Evolutionary conservation across 176 grass and related monocot genomes (phyloP), one percentile per base, ranked within the genome.

Genomic region (Elymus sibiricus): DNA sequence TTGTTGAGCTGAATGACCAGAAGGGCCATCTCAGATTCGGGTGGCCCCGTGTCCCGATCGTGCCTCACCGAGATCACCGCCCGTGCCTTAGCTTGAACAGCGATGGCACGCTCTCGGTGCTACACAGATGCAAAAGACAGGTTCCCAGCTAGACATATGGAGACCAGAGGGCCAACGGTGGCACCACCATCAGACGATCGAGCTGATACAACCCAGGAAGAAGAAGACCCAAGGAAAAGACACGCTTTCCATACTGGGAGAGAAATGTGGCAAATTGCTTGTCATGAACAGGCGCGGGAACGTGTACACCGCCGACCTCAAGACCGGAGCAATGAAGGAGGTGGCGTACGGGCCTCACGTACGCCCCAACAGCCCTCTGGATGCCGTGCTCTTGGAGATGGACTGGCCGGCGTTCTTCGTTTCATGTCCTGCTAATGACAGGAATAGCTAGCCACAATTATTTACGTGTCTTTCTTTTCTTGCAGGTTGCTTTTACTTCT

Each of bases 1-100:
- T 58, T 9, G 0, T 58, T 22, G 2, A 22, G 9, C 0, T 58
- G 53, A 1, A 3, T 22, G 0, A 0, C 15, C 19, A 22, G 16
- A 2, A 8, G 0, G 7, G 0, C 53, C 0, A 56, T 22, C 6
- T 56, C 53, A 56, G 2, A 6, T 56, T 56, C 53, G 19, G 53
- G 53, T 22, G 19, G 7, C 53, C 53, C 19, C 0, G 6, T 17
- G 53, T 56, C 0, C 1, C 19, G 19, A 56, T 56, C 17, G 0
- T 8, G 51, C 16, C 2, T 21, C 0, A 8, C 51, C 51, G 51
- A 3, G 0, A 21, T 6, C 51, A 21, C 51, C 17, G 17, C 0
- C 51, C 51, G 17, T 56, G 53, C 53, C 16, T 56, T 21, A 21
- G 53, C 53, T 19, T 56, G 53, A 0, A 6, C 0, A 9, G 7